Conservation (phyloP, 768 basidiomycete genomes). For the Clitopilus passeckerianus region DNA sequence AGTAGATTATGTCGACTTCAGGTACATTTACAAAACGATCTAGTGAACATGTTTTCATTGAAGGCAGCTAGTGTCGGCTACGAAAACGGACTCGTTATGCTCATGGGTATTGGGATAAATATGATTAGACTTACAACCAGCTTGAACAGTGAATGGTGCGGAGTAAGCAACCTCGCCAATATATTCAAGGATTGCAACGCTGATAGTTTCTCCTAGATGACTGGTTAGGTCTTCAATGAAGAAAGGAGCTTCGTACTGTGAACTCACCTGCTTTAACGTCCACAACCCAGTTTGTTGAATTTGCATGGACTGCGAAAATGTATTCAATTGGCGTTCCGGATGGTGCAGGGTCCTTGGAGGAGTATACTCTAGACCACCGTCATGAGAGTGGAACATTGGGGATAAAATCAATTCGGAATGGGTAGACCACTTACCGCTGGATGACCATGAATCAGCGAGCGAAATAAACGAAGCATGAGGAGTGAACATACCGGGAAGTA, state of each 20-base stretch:
- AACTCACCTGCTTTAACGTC: constrained; percentile 42
- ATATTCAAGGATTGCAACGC: constrained; percentile 55
- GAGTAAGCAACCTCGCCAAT: constrained; percentile 47
- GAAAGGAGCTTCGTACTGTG: background rate
- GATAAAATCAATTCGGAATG: no score
- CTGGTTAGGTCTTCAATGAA: background rate
- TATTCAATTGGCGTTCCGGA: constrained; percentile 41
- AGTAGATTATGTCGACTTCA: no score
- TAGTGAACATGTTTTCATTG: no score
- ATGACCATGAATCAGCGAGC: no score
- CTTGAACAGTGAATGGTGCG: constrained; percentile 43
- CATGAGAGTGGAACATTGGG: no score
- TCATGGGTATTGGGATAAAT: background rate
- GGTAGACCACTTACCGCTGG: no score
- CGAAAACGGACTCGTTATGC: background rate
- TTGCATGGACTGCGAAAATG: constrained; percentile 33
- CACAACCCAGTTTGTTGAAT: constrained; percentile 49
- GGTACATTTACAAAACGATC: no score
- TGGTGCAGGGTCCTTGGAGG: constrained; percentile 23
- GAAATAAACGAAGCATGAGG: no score
- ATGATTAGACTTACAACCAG: constrained; percentile 40
- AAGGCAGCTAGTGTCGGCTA: constrained; percentile 32
- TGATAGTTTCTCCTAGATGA: constrained; percentile 43
- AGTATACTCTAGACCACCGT: no score
- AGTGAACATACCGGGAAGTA: no score